Evolutionary conservation across 495 filamentous ascomycete species (phyloP), one percentile per base, ranked within the genome.

Genomic region (Penicillium steckii): DNA sequence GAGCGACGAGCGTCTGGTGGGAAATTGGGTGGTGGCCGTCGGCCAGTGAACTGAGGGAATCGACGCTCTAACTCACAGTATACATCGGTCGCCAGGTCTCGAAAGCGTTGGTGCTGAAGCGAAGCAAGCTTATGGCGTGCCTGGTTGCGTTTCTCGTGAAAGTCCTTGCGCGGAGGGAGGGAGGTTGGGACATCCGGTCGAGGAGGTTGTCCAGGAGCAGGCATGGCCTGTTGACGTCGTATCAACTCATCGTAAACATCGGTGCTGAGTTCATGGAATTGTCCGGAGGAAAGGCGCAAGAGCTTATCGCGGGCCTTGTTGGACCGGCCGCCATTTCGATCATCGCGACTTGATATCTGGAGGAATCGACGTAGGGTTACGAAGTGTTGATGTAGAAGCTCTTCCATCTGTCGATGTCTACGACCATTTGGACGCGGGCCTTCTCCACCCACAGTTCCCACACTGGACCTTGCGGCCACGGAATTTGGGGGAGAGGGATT

Each of bases 91-190:
- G 91, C 94, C 4, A 98, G 77, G 57, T 97, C 92, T 47, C 89
- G 80, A 64, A 98, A 98, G 21, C 91, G 78, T 10, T 86, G 83
- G 21, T 87, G 81, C 21, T 90, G 88, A 7, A 97, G 81, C 1
- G 90, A 94, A 2, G 90, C 89, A 12, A 98, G 84, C 68, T 94
- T 96, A 71, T 95, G 89, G 43, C 94, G 82, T 6, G 94, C 94
- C 67, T 97, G 91, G 64, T 98, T 98, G 42, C 94, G 86, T 71
- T 97, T 97, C 18, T 90, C 90, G 72, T 98, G 95, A 71, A 97
- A 97, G 49, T 86, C 86, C 17, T 83, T 75, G 65, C 91, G 91
- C 5, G 94, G 89, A 17, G 89, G 75, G 8, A 98, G 78, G 65
- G 82, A 93, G 17, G 82, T 76, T 10, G 90, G 90, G 3, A 82